Evolutionary conservation across 768 basidiomycete genomes (phyloP).

Genomic region (Russula vinacea): DNA sequence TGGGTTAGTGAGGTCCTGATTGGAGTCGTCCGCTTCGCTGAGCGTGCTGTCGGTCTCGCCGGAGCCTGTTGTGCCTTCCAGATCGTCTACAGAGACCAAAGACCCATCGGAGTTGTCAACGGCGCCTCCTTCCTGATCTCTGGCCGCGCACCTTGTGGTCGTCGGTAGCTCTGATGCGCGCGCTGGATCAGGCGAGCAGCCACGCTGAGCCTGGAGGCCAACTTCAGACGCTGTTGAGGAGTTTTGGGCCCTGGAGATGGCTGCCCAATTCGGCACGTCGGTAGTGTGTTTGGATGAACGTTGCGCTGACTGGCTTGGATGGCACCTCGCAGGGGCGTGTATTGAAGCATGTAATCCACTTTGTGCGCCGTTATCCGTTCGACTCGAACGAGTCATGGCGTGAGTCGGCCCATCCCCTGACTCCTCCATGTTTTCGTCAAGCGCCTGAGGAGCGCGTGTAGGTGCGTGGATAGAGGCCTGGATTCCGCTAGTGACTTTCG

Average conservation of each 20-base stretch:
- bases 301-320: neutral
- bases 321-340: conserved; percentile 3
- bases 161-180: neutral
- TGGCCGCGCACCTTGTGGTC: conserved; percentile 17
- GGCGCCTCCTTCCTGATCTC: conserved; percentile 2
- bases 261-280: conserved; percentile 24
- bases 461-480: conserved; percentile 5
- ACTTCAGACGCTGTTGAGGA: neutral
- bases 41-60: conserved; percentile 7
- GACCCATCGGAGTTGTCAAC: conserved; percentile 19
- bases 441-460: neutral
- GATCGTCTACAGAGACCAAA: conserved; percentile 16
- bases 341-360: conserved; percentile 14
- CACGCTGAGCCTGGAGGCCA: neutral
- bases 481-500: neutral
- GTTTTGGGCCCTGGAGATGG: conserved; percentile 5
- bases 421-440: neutral
- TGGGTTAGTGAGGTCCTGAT: neutral
- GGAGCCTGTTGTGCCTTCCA: conserved; percentile 2
- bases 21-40: conserved; percentile 4
- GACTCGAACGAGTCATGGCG: neutral
- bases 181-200: neutral
- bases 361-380: neutral
- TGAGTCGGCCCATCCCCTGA: neutral
- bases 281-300: neutral